Base-by-base conservation (phyloP, 208 protist species). In the Trypanosoma conorhini region DNA sequence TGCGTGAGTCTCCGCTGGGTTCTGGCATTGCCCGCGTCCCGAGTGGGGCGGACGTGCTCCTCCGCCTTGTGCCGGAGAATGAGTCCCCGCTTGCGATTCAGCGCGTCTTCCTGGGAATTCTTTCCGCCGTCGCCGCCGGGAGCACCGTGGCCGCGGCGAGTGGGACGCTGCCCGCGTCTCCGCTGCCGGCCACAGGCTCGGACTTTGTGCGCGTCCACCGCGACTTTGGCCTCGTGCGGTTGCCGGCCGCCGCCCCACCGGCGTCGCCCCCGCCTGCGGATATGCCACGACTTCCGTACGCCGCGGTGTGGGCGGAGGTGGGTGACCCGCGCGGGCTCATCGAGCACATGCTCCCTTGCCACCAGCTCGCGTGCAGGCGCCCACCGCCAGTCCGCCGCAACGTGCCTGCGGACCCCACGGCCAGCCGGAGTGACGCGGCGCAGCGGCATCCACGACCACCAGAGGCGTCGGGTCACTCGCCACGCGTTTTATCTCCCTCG, bases 51-150 rank as follows among this genome's bases (percentile, higher is more conserved):
- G 63, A 68, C 59, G 50, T 68, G 12, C n/a, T 68, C 24, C 59
- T 68, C 46, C 50, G 28, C 9, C 30, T 68, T 24, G 21, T 56
- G 13, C 63, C 5, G 12, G 50, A 68, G 21, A 68, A 68, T 58
- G 46, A 57, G 30, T 68, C 63, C 5, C 63, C 63, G 5, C 55
- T 58, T 3, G 63, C 48, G 1, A 33, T 44, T 19, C 46, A 31
- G 21, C 63, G 63, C 31, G 63, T 68, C 0, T 44, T 68, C 30
- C 30, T 68, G 48, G 15, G 35, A 22, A 30, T 68, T 56, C 30
- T 68, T 24, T 57, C 48, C 17, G 50, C 63, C 31, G 28, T 31
- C 3, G 8, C 31, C 19, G 8, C n/a, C n/a, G n/a, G n/a, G n/a
- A n/a, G n/a, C n/a, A n/a, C n/a, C n/a, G n/a, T n/a, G n/a, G n/a